phyloP scores from a whole-genome alignment of 805 yeast genomes.

The Metschnikowia amazonensis region DNA sequence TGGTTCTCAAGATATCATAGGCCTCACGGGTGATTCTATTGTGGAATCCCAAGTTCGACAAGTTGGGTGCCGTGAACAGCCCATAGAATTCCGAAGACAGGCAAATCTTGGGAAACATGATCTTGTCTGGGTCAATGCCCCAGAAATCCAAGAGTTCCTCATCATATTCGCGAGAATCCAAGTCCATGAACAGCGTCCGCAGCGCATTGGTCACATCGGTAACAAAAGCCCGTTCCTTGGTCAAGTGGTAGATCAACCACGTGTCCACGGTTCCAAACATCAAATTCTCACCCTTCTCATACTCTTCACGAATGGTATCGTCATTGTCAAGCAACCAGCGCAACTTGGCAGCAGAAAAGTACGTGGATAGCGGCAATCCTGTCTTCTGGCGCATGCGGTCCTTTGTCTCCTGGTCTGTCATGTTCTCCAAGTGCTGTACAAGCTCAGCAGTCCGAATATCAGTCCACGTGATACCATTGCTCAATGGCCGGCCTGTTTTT shows the following conservation, averaged over 20 bases:
- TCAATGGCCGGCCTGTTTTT: slow-evolving; percentile 74
- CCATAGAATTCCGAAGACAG: slow-evolving; percentile 81
- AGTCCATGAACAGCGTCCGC: slow-evolving; percentile 85
- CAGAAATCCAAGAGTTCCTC: slow-evolving; percentile 70
- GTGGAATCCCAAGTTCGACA: slow-evolving; percentile 49
- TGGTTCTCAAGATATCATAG: slow-evolving; percentile 43
- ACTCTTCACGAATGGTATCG: slow-evolving; percentile 58
- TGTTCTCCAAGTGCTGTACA: slow-evolving; percentile 57
- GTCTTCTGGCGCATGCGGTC: slow-evolving; percentile 58
- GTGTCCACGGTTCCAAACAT: slow-evolving; percentile 94
- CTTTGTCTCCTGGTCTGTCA: slow-evolving; percentile 51
- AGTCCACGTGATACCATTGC: slow-evolving; percentile 93
- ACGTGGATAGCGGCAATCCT: slow-evolving; percentile 87
- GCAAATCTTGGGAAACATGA: slow-evolving; percentile 70
- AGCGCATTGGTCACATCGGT: slow-evolving; percentile 92
- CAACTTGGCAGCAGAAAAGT: slow-evolving; percentile 86
- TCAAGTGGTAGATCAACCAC: slow-evolving; percentile 85
- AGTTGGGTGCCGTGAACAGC: slow-evolving; percentile 58
- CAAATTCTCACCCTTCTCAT: slow-evolving; percentile 68
- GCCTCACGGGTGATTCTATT: slow-evolving; percentile 51
- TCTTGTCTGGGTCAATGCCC: slow-evolving; percentile 66
- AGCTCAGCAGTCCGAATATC: slow-evolving; percentile 81
- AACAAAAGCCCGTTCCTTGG: slow-evolving; percentile 63
- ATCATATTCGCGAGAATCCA: slow-evolving; percentile 72
- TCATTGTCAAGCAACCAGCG: slow-evolving; percentile 86